Base-by-base conservation (phyloP, 2,329 filamentous ascomycete genomes). In the Cordyceps cateniannulata region DNA sequence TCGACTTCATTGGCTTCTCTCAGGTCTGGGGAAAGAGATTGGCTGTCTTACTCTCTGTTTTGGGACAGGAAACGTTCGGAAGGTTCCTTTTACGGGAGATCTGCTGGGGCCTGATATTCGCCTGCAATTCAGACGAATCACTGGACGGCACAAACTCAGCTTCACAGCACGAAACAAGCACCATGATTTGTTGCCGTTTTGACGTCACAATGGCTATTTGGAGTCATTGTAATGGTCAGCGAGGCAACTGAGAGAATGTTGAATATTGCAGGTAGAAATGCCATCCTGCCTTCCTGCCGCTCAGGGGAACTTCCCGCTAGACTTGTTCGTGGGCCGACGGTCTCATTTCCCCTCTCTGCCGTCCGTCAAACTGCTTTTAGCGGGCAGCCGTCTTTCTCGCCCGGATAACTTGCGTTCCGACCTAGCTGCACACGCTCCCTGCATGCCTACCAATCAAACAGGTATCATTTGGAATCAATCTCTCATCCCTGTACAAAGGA, bases 391-490 rank as follows among this genome's bases (percentile, higher is more conserved):
- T 27, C 55, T 25, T 35, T 38, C 12, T 38, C 20, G 7, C 24
- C 38, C 56, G 56, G 56, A 59, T 51, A 52, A 38, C 38, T 52
- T n/a, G 48, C 38, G 35, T 59, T 27, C 56, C 56, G 56, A 29
- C 35, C 32, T 35, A 35, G 5, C 40, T 20, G 47, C 50, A 47
- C 56, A 59, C 32, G 56, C 24, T 29, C 7, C 24, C 35, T 16
- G n/a, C 32, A 18, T 9, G 35, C 35, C 12, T 35, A 29, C 55
- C 47, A 59, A 44, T 52, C 38, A 44, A 45, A 22, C 35, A 29
- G 47, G 38, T 25, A 44, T 51, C 52, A 35, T 59, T 59, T 59
- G 56, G 56, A 59, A 59, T 59, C 56, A 59, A 45, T 51, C 16
- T 50, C 7, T 3, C 38, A 59, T 45, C 48, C 48, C 38, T 59